These are phyloP conservation scores for Allium cepa DNA, from an alignment of 106 monocot genomes.

Conservation along the genomic window DNA sequence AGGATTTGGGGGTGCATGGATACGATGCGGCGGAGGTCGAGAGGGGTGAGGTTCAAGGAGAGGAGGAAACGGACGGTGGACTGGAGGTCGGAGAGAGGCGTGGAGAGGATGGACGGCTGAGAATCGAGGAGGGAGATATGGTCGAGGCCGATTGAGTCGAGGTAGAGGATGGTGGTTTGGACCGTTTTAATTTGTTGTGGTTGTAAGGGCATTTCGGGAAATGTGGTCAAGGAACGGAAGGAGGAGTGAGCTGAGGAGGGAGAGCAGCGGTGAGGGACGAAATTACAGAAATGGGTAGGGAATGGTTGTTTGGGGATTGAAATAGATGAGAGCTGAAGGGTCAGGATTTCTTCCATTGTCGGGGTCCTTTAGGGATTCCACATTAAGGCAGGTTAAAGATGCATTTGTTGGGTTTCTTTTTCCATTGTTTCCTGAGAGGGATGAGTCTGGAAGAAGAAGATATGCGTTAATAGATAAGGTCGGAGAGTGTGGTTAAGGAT, in stretches of 20 bases:
- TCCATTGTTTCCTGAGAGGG: too few species aligned
- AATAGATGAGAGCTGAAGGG: neutral
- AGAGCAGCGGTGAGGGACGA: slow-evolving; percentile 1
- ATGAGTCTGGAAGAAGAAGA: too few species aligned
- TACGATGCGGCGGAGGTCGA: slow-evolving; percentile 51
- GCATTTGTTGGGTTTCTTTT: too few species aligned
- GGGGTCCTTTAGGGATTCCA: too few species aligned
- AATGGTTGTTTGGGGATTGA: slow-evolving; percentile 12
- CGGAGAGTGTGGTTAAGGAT: too few species aligned
- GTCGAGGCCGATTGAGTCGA: slow-evolving; percentile 61
- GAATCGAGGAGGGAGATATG: slow-evolving; percentile 28
- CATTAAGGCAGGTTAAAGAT: too few species aligned
- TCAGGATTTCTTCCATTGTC: slow-evolving; percentile 15
- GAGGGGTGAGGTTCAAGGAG: slow-evolving; percentile 32
- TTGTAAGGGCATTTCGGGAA: slow-evolving; percentile 5
- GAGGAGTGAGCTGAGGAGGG: neutral
- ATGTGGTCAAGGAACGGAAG: slow-evolving; percentile 15
- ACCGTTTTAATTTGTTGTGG: neutral
- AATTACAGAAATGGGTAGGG: neutral
- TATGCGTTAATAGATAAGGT: too few species aligned
- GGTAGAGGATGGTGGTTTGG: slow-evolving; percentile 45
- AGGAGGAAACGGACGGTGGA: slow-evolving; percentile 40
- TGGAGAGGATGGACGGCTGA: slow-evolving; percentile 33
- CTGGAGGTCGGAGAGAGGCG: slow-evolving; percentile 32
- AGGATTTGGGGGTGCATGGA: slow-evolving; percentile 75